Evolutionary conservation across 257 asterid genomes (phyloP), one percentile per base, ranked within the genome.

Genomic region (Apocynum venetum): DNA sequence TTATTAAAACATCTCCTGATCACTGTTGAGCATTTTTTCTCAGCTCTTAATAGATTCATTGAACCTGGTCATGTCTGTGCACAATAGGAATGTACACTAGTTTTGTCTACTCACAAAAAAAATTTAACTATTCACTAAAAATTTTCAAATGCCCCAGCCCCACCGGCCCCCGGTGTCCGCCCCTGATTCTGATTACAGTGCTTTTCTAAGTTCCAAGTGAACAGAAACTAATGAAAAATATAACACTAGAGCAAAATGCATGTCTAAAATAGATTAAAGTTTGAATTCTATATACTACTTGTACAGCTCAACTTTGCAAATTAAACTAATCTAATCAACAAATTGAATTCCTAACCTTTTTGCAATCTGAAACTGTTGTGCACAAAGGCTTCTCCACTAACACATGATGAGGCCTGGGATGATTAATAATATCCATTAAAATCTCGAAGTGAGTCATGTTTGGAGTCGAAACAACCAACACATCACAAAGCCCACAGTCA

Each of bases 341-440:
- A 9, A 53, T 74, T 56, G 43, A 7, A 8, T 73, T 53, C 35
- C 83, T 46, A 80, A 92, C 98, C 97, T 89, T 85, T 69, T 43
- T 81, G 89, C 99, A 95, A 63, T 93, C 92, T 25, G 86, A 84
- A 52, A 93, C 93, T 17, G 97, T 88, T 3, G 98, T 95, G 79
- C 98, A 93, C 79, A 95, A 86, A 83, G 98, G 99, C 89, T 95
- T 95, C 91, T 95, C 99, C 80, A 93, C 98, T 82, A 95, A 78
- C 47, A 95, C 98, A 40, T 95, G 98, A 77, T 93, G 96, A 49
- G 96, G 90, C 78, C 82, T 93, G 15, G 94, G 87, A 81, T 90
- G 83, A 72, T 60, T 75, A 72, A 95, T 81, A 69, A 93, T 87
- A 80, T 91, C 99, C 97, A 95, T 88, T 80, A 95, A 79, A 76